Conservation (phyloP, 2,329 filamentous ascomycete genomes). For the Penicillium sp. region DNA sequence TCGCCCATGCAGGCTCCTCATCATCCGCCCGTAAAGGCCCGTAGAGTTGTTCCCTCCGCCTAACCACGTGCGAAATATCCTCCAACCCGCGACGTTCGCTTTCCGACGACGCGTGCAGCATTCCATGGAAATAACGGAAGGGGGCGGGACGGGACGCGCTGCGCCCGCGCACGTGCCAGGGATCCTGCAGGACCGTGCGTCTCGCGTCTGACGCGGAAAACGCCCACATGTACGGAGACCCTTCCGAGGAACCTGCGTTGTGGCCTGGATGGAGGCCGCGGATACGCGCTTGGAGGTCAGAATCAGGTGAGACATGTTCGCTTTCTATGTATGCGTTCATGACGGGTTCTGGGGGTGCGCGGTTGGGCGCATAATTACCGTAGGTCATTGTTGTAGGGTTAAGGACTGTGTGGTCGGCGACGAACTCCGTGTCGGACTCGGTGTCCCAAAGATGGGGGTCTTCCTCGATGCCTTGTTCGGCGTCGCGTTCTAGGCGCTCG, state of each 20-base stretch:
- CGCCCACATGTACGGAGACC: conserved; percentile 1
- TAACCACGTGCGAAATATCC: conserved; percentile 1
- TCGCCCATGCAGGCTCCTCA: background rate
- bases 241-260: background rate
- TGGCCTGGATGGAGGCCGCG: background rate
- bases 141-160: background rate
- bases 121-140: conserved; percentile 1
- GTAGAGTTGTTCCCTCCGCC: background rate
- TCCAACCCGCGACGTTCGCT: background rate
- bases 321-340: conserved; percentile 1
- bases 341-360: background rate
- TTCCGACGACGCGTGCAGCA: conserved; percentile 1
- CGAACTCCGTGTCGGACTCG: background rate
- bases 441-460: conserved; percentile 7
- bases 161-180: background rate
- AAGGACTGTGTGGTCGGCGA: too few species aligned
- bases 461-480: conserved; percentile 3
- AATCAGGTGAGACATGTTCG: background rate
- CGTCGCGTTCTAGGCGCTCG: background rate
- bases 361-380: background rate
- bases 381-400: background rate
- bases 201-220: background rate
- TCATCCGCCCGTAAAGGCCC: conserved; percentile 3
- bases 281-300: background rate
- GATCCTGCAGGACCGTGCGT: background rate